Evolutionary conservation across 805 yeast genomes (phyloP).

Genomic region (Suhomyces sp.): DNA sequence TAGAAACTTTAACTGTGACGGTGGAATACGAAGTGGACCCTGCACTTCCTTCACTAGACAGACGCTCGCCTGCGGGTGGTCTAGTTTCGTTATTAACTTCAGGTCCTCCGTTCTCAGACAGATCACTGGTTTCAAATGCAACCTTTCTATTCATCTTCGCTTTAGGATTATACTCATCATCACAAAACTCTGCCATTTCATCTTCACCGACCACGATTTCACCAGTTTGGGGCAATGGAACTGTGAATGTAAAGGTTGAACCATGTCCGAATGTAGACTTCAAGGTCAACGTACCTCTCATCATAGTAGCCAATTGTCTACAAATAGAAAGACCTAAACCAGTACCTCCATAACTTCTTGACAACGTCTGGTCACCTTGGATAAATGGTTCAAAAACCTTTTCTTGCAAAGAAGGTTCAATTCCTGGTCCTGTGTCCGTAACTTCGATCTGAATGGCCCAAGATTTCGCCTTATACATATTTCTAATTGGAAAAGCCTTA

Average conservation of each 20-base stretch:
- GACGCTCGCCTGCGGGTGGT: background rate
- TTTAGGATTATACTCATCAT: constrained; percentile 65
- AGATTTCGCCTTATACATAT: constrained; percentile 37
- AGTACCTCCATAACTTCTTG: constrained; percentile 92
- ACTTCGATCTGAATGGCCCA: constrained; percentile 74
- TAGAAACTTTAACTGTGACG: background rate
- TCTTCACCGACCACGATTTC: constrained; percentile 44
- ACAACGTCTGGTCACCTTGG: constrained; percentile 93
- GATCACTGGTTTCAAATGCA: constrained; percentile 29
- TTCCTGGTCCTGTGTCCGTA: constrained; percentile 92
- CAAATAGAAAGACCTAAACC: constrained; percentile 91
- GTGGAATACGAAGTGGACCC: background rate
- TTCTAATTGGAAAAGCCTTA: constrained; percentile 34
- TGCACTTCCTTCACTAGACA: background rate
- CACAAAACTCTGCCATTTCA: constrained; percentile 46
- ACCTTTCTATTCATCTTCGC: constrained; percentile 54
- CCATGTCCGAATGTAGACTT: constrained; percentile 80
- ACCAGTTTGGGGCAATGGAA: constrained; percentile 70
- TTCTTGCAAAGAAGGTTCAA: constrained; percentile 75
- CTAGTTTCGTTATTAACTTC: background rate
- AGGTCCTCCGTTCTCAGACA: constrained; percentile 21
- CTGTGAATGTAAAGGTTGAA: constrained; percentile 75
- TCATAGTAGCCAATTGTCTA: constrained; percentile 83
- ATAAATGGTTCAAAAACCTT: constrained; percentile 94
- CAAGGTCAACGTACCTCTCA: constrained; percentile 81